Evolutionary conservation across 2,329 filamentous ascomycete species (phyloP).

Genomic region (Aspergillus carbonarius): DNA sequence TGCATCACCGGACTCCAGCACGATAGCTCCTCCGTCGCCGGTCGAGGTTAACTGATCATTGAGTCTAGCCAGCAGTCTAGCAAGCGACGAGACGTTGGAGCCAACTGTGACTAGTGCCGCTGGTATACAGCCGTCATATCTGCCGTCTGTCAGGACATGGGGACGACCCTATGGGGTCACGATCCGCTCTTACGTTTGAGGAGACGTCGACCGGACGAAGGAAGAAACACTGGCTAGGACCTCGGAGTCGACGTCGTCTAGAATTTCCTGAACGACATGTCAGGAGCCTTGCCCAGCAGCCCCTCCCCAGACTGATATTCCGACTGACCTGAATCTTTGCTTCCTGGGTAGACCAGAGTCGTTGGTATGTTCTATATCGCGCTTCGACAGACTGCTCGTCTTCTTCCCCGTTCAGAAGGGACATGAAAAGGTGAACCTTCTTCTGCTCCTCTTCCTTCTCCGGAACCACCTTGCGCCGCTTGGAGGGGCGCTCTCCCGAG

Average conservation of each 20-base stretch:
- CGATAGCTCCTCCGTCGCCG: slow-evolving; percentile 38
- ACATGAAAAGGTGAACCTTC: slow-evolving; percentile 33
- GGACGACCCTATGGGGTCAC: not conserved
- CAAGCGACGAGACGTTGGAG: slow-evolving; percentile 45
- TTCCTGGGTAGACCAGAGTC: slow-evolving; percentile 42
- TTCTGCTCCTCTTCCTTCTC: slow-evolving; percentile 17
- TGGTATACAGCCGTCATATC: slow-evolving; percentile 42
- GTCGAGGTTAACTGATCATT: slow-evolving; percentile 33
- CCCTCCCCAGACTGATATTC: not conserved
- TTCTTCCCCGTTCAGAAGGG: slow-evolving; percentile 43
- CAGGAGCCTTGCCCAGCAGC: slow-evolving; percentile 1
- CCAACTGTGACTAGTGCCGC: slow-evolving; percentile 45
- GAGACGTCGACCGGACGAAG: slow-evolving; percentile 38
- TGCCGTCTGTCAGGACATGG: slow-evolving; percentile 21
- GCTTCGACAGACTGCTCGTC: slow-evolving; percentile 29
- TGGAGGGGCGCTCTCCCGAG: slow-evolving; percentile 50
- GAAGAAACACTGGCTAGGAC: slow-evolving; percentile 39
- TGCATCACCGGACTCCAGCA: slow-evolving; percentile 46
- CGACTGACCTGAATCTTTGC: slow-evolving; percentile 38
- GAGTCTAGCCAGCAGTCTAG: slow-evolving; percentile 38
- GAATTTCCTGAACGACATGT: slow-evolving; percentile 28
- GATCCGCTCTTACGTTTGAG: slow-evolving; percentile 32
- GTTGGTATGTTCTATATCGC: slow-evolving; percentile 39
- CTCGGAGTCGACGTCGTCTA: slow-evolving; percentile 41
- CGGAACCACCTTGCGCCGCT: slow-evolving; percentile 57